Evolutionary conservation across 345 rosid genomes (phyloP).

Genomic region (Litchi chinensis): DNA sequence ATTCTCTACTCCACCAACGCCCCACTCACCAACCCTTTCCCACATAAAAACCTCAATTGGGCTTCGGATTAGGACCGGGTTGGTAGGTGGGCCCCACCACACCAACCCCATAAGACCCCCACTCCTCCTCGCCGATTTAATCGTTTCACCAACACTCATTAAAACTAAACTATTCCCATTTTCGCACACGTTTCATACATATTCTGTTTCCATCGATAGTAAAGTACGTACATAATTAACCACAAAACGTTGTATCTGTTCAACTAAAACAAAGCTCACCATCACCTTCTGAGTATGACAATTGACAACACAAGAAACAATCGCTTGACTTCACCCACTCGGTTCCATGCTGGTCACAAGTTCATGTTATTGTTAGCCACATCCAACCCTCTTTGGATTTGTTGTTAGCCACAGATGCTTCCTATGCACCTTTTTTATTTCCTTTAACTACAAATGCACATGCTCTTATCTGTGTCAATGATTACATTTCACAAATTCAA

Average conservation of each 20-base stretch:
- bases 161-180: too few relatives aligned
- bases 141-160: background rate
- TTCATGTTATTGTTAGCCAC: too few relatives aligned
- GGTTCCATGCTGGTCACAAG: too few relatives aligned
- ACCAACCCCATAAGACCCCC: background rate
- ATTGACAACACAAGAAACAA: too few relatives aligned
- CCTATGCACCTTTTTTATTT: background rate
- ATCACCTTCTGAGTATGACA: too few relatives aligned
- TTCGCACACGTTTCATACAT: too few relatives aligned
- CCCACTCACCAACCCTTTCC: background rate
- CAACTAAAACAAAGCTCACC: too few relatives aligned
- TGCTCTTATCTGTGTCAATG: background rate
- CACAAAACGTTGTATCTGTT: too few relatives aligned
- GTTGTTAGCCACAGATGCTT: background rate
- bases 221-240: too few relatives aligned
- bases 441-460: background rate
- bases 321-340: too few relatives aligned
- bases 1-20: background rate
- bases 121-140: conserved; percentile 19
- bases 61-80: background rate
- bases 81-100: conserved; percentile 12
- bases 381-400: too few relatives aligned
- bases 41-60: background rate
- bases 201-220: too few relatives aligned
- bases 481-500: background rate